A percentile compares a stretch with the other conserved stretches of the same genome.
These are phyloP conservation scores for Boletus insuetus DNA, from an alignment of 768 basidiomycete genomes.

Conservation along the genomic window DNA sequence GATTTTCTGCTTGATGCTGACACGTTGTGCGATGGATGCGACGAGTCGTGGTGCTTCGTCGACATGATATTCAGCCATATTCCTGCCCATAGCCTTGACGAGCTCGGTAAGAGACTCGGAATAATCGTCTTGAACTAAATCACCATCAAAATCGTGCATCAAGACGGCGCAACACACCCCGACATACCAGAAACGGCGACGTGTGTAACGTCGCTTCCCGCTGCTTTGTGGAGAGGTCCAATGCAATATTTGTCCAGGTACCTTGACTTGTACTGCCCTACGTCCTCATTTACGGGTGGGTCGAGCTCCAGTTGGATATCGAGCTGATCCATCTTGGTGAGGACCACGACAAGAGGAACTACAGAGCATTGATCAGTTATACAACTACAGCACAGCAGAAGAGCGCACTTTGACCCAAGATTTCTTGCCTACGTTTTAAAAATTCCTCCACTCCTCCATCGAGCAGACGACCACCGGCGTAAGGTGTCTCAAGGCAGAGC, in stretches of 20 bases:
- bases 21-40: constrained; percentile 15
- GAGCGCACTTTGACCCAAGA: constrained; percentile 6
- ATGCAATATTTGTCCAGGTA: neutral
- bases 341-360: constrained; percentile 16
- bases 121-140: constrained; percentile 3
- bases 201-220: neutral
- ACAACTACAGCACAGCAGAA: neutral
- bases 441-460: constrained; percentile 13
- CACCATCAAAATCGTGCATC: neutral
- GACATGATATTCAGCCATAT: constrained; percentile 4
- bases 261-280: neutral
- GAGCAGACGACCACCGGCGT: constrained; percentile 13
- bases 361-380: neutral
- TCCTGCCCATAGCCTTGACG: neutral
- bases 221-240: neutral
- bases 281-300: neutral
- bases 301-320: constrained; percentile 2
- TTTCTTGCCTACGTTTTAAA: neutral
- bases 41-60: constrained; percentile 8
- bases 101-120: constrained; percentile 1
- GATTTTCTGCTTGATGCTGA: constrained; percentile 15
- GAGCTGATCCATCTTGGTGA: constrained; percentile 15
- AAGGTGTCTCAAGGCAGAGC: constrained; percentile 17
- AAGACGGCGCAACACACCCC: neutral
- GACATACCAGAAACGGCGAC: constrained; percentile 12